These are phyloP conservation scores for Fermentozyma sake DNA, from an alignment of 1,139 yeast species.

Conservation along the genomic window DNA sequence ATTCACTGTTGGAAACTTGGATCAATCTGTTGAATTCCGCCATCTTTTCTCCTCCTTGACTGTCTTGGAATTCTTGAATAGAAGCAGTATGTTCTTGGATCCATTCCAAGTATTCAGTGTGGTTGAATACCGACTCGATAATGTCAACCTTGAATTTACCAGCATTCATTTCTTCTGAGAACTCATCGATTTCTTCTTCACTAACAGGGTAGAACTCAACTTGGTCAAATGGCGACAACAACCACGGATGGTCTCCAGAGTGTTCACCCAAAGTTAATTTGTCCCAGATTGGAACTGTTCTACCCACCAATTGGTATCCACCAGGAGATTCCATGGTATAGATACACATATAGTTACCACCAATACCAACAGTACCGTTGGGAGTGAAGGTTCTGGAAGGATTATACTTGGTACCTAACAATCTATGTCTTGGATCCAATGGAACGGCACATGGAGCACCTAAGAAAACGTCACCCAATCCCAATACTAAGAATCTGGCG, in stretches of 20 bases:
- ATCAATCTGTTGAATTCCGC: constrained; percentile 82
- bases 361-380: constrained; percentile 95
- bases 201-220: constrained; percentile 89
- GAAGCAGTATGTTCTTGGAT: constrained; percentile 65
- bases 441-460: constrained; percentile 99
- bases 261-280: constrained; percentile 75
- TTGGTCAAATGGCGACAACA: constrained; percentile 87
- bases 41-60: constrained; percentile 73
- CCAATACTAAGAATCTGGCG: constrained; percentile 87
- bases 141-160: constrained; percentile 77
- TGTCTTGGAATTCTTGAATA: constrained; percentile 62
- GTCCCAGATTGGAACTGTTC: constrained; percentile 98
- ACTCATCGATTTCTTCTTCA: constrained; percentile 72
- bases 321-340: constrained; percentile 99
- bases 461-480: constrained; percentile 93
- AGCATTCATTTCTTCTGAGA: constrained; percentile 70
- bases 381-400: constrained; percentile 96
- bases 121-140: constrained; percentile 77
- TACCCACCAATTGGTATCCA: constrained; percentile 94
- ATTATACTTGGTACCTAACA: constrained; percentile 88
- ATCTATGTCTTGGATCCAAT: constrained; percentile 90
- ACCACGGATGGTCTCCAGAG: constrained; percentile 73
- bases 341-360: constrained; percentile 98
- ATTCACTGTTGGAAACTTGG: constrained; percentile 77
- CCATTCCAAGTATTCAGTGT: constrained; percentile 75